A percentile compares a stretch with the other conserved stretches of the same genome.
These are phyloP conservation scores for Orobanche coerulescens DNA, from an alignment of 257 asterid genomes.

Conservation along the genomic window DNA sequence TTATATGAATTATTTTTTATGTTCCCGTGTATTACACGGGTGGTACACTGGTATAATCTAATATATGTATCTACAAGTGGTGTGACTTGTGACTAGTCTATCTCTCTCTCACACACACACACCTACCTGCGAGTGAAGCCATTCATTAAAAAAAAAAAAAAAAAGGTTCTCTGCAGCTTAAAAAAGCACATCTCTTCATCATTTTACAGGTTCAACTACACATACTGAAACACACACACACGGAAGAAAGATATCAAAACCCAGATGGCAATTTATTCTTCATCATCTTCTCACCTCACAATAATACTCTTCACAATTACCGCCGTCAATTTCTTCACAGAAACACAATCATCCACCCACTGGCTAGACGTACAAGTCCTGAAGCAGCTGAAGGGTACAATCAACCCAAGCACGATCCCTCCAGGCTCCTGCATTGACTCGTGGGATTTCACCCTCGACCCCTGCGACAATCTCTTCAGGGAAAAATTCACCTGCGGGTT, in stretches of 20 bases:
- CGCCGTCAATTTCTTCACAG: constrained; percentile 22
- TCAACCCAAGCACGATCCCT: constrained; percentile 37
- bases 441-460: constrained; percentile 70
- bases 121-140: constrained; percentile 6
- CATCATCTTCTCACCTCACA: neutral
- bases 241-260: no score
- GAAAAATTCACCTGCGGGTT: constrained; percentile 77
- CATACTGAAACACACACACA: neutral
- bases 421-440: constrained; percentile 60
- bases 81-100: no score
- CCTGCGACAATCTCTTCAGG: constrained; percentile 50
- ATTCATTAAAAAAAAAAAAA: constrained; percentile 5
- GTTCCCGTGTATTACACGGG: no score
- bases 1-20: no score
- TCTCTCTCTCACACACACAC: neutral
- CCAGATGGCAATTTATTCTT: constrained; percentile 18
- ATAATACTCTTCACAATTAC: constrained; percentile 4
- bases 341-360: constrained; percentile 42
- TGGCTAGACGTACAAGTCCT: constrained; percentile 50
- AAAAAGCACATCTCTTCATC: neutral
- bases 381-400: constrained; percentile 48
- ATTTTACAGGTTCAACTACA: neutral
- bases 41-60: no score
- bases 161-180: no score
- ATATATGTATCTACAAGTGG: no score